phyloP scores from a whole-genome alignment of 768 basidiomycete genomes.

The Tephrocybe sp. region DNA sequence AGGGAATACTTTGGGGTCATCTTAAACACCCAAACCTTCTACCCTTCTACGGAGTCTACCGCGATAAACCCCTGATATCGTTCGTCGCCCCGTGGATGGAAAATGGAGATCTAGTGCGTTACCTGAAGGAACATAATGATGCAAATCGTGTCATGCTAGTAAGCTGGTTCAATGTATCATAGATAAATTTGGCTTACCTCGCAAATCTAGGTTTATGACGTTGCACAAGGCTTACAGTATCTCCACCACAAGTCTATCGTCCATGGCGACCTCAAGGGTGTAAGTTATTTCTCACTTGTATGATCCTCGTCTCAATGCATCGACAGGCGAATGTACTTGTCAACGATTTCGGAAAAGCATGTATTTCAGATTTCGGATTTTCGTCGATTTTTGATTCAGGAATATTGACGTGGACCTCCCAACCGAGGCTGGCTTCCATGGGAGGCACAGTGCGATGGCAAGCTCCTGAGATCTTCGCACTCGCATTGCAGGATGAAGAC shows the following conservation, averaged over 20 bases:
- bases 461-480: conserved; percentile 19
- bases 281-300: conserved; percentile 13
- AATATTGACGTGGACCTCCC: too few relatives aligned
- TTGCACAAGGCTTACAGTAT: conserved; percentile 27
- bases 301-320: neutral
- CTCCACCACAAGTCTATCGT: conserved; percentile 32
- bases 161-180: neutral
- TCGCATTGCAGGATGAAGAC: neutral
- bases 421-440: neutral
- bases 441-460: conserved; percentile 17
- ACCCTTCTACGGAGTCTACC: neutral
- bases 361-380: conserved; percentile 23
- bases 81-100: conserved; percentile 1
- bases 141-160: neutral
- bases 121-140: neutral
- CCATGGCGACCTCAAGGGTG: conserved; percentile 45
- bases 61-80: neutral
- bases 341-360: conserved; percentile 11
- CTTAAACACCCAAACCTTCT: neutral
- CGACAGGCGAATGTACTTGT: conserved; percentile 21
- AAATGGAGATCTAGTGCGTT: neutral
- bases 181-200: too few relatives aligned
- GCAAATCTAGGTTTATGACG: conserved; percentile 21
- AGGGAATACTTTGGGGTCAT: neutral
- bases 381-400: conserved; percentile 11